phyloP scores from a whole-genome alignment of 2,329 filamentous ascomycete genomes.

The Penicillium sp. region DNA sequence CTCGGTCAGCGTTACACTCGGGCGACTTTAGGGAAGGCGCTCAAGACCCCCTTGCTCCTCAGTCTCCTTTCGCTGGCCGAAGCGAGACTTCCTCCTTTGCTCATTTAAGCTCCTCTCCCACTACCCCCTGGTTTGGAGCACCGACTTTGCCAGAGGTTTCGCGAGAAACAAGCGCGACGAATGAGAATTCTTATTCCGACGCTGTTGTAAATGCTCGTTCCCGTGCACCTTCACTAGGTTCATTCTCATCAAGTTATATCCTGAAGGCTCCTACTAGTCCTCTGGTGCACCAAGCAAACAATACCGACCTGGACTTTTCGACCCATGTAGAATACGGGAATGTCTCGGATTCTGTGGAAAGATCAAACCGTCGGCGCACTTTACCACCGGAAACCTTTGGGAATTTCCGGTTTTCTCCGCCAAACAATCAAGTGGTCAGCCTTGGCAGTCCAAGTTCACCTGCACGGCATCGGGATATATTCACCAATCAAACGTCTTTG shows the following conservation, averaged over 20 bases:
- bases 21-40: conserved; percentile 59
- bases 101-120: conserved; percentile 50
- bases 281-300: conserved; percentile 82
- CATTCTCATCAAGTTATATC: conserved; percentile 74
- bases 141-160: conserved; percentile 25
- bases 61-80: conserved; percentile 21
- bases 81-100: conserved; percentile 14
- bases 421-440: conserved; percentile 37
- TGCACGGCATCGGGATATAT: conserved; percentile 61
- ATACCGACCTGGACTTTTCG: conserved; percentile 69
- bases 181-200: conserved; percentile 11
- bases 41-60: conserved; percentile 16
- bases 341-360: conserved; percentile 48
- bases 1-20: conserved; percentile 69
- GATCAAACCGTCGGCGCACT: conserved; percentile 65
- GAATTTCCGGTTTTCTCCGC: conserved; percentile 48
- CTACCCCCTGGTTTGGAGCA: conserved; percentile 55
- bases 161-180: not conserved
- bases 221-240: conserved; percentile 63
- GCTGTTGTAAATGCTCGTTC: conserved; percentile 35
- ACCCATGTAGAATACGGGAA: conserved; percentile 55
- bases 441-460: conserved; percentile 46
- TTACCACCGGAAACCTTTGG: conserved; percentile 63
- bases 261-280: conserved; percentile 90
- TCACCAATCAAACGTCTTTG: conserved; percentile 70